Evolutionary conservation across 495 filamentous ascomycete genomes (phyloP).

Genomic region (Penicillium pulvis): DNA sequence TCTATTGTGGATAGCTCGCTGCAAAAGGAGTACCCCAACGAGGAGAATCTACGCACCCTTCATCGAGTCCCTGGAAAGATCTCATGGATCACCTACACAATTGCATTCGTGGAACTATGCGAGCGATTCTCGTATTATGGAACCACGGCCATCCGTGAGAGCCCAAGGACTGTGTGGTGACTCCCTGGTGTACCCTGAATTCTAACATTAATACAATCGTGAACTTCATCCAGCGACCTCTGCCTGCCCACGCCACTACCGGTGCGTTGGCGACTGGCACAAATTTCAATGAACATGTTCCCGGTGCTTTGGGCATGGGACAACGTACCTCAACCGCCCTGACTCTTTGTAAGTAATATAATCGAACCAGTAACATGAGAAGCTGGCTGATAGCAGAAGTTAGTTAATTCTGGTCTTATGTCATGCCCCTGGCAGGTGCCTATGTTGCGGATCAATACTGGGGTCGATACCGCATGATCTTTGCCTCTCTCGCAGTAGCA

Average conservation of each 20-base stretch:
- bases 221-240: slow-evolving; percentile 71
- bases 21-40: slow-evolving; percentile 50
- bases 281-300: slow-evolving; percentile 48
- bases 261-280: slow-evolving; percentile 48
- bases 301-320: slow-evolving; percentile 67
- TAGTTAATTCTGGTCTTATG: slow-evolving; percentile 75
- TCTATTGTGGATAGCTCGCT: no score
- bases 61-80: slow-evolving; percentile 66
- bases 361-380: no score
- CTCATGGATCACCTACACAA: slow-evolving; percentile 64
- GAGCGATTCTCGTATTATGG: slow-evolving; percentile 84
- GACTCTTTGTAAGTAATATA: slow-evolving; percentile 43
- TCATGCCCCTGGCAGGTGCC: slow-evolving; percentile 68
- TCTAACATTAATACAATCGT: slow-evolving; percentile 34
- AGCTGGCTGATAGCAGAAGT: slow-evolving; percentile 40
- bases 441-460: slow-evolving; percentile 66
- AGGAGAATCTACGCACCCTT: slow-evolving; percentile 60
- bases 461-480: slow-evolving; percentile 60
- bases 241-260: slow-evolving; percentile 60
- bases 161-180: background rate
- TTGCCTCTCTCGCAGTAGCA: slow-evolving; percentile 53
- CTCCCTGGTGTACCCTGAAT: background rate
- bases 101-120: slow-evolving; percentile 75
- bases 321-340: slow-evolving; percentile 66
- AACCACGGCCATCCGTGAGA: slow-evolving; percentile 68